Conservation (phyloP, 2,329 filamentous ascomycete genomes). For the Diaporthe helianthi region DNA sequence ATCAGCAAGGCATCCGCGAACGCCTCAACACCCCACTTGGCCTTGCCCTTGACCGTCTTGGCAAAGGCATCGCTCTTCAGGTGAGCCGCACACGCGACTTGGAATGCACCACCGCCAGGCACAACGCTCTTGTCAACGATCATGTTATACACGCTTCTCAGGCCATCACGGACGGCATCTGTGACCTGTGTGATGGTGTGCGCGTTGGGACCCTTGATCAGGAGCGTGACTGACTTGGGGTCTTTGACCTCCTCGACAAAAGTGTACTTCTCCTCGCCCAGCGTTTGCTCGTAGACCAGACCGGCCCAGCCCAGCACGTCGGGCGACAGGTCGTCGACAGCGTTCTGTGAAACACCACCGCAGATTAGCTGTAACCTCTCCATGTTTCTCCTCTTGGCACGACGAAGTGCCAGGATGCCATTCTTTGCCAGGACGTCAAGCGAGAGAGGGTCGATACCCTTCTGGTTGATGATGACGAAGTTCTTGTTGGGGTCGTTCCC, state of each 20-base stretch:
- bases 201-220: constrained; percentile 97
- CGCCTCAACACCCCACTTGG: constrained; percentile 92
- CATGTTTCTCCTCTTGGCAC: constrained; percentile 99
- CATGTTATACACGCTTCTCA: constrained; percentile 98
- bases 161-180: constrained; percentile 92
- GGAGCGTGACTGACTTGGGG: constrained; percentile 93
- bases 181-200: constrained; percentile 98
- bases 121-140: constrained; percentile 98
- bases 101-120: constrained; percentile 93
- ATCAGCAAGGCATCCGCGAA: constrained; percentile 94
- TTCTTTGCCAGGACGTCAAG: constrained; percentile 98
- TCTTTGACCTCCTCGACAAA: constrained; percentile 99
- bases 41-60: constrained; percentile 95
- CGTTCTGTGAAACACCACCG: constrained; percentile 92
- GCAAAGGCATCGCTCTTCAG: constrained; percentile 85
- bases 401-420: constrained; percentile 89
- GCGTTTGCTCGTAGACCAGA: constrained; percentile 93
- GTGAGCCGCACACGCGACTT: constrained; percentile 89
- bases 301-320: constrained; percentile 95
- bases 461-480: constrained; percentile 99
- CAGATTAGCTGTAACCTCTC: constrained; percentile 95
- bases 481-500: constrained; percentile 91
- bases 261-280: constrained; percentile 99
- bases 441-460: constrained; percentile 96
- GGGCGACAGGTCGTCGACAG: constrained; percentile 88